phyloP scores from a whole-genome alignment of 1,284 basidiomycete genomes.

The Porodaedalea pini region DNA sequence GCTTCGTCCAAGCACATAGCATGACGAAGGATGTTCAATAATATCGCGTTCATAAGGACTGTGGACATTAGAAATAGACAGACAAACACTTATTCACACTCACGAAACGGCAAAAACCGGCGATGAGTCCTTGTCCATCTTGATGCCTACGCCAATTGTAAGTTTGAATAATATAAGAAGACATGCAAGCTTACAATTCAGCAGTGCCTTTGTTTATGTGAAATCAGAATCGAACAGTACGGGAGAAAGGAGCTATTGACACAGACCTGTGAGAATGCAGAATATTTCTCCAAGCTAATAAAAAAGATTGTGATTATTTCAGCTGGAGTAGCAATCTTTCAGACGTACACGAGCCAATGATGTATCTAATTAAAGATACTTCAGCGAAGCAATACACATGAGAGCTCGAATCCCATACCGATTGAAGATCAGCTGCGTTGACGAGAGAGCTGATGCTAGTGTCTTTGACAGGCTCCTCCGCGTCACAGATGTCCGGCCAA shows the following conservation, averaged over 20 bases:
- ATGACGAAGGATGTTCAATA: slow-evolving; percentile 56
- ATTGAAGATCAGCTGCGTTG: slow-evolving; percentile 44
- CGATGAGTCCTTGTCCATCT: slow-evolving; percentile 42
- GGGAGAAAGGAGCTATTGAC: not conserved
- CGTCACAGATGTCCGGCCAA: slow-evolving; percentile 15
- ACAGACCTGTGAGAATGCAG: slow-evolving; percentile 49
- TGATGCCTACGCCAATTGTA: slow-evolving; percentile 34
- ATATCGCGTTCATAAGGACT: slow-evolving; percentile 57
- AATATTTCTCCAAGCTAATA: slow-evolving; percentile 60
- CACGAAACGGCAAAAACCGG: slow-evolving; percentile 57
- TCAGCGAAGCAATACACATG: slow-evolving; percentile 2
- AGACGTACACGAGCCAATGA: slow-evolving; percentile 50
- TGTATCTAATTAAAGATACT: slow-evolving; percentile 43
- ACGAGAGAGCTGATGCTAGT: slow-evolving; percentile 31
- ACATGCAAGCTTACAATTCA: slow-evolving; percentile 42
- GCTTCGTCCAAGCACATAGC: slow-evolving; percentile 67
- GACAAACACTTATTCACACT: slow-evolving; percentile 27
- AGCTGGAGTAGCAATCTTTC: not conserved
- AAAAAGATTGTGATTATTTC: slow-evolving; percentile 6
- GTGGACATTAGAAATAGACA: slow-evolving; percentile 1
- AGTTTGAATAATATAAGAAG: not conserved
- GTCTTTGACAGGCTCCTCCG: not conserved
- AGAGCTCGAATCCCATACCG: slow-evolving; percentile 6
- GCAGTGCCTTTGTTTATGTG: slow-evolving; percentile 41
- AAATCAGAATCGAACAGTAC: not conserved